Evolutionary conservation across 768 basidiomycete species (phyloP).

Genomic region (Russula sp.): DNA sequence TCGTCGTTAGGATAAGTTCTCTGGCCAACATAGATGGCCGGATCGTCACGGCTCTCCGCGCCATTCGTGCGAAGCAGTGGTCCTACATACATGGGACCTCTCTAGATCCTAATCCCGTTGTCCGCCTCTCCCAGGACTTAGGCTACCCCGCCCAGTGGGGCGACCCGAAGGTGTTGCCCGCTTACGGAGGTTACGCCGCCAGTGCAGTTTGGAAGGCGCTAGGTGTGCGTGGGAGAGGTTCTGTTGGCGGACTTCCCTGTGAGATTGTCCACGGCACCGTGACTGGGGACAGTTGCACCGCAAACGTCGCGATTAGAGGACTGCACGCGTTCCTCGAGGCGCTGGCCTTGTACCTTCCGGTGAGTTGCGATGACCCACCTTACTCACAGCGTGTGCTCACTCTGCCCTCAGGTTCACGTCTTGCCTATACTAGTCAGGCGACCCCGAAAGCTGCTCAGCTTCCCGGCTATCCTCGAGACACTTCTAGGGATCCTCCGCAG

Average conservation of each 20-base stretch:
- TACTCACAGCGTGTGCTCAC: slow-evolving; percentile 1
- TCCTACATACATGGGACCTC: slow-evolving; percentile 47
- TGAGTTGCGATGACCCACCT: slow-evolving; percentile 32
- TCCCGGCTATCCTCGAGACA: slow-evolving; percentile 36
- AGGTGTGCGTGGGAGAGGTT: slow-evolving; percentile 45
- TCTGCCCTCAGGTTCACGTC: slow-evolving; percentile 54
- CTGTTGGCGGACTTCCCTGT: slow-evolving; percentile 70
- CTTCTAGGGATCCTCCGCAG: slow-evolving; percentile 53
- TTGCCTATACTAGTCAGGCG: slow-evolving; percentile 57
- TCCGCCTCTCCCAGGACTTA: slow-evolving; percentile 45
- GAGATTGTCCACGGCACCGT: slow-evolving; percentile 64
- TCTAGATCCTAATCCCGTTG: slow-evolving; percentile 37
- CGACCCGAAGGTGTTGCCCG: slow-evolving; percentile 52
- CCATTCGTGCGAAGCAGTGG: slow-evolving; percentile 51
- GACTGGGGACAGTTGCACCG: slow-evolving; percentile 50
- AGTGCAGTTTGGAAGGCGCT: slow-evolving; percentile 50
- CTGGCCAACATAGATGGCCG: slow-evolving; percentile 63
- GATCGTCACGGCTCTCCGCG: slow-evolving; percentile 48
- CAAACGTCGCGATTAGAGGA: slow-evolving; percentile 52
- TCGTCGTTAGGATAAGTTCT: slow-evolving; percentile 48
- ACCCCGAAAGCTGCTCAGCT: slow-evolving; percentile 46
- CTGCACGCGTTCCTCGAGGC: slow-evolving; percentile 56
- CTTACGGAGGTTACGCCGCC: slow-evolving; percentile 52
- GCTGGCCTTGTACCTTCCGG: slow-evolving; percentile 63
- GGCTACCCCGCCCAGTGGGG: slow-evolving; percentile 60